Evolutionary conservation across 805 yeast species (phyloP).

Genomic region (Wickerhamomyces mucosus): DNA sequence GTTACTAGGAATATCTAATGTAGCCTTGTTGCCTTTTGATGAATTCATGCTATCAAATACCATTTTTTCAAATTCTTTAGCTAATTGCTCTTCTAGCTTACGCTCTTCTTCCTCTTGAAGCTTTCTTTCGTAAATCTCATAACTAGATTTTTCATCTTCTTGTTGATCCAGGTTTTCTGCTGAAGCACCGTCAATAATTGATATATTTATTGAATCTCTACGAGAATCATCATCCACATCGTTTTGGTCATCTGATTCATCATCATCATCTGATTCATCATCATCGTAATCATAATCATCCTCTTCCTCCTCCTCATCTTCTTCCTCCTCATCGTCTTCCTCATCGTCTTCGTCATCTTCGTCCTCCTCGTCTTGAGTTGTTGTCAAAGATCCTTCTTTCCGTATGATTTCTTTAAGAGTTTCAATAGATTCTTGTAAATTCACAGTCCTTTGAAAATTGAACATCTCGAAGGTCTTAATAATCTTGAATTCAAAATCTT

Average conservation of each 20-base stretch:
- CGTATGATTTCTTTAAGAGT: slow-evolving; percentile 26
- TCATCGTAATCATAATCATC: slow-evolving; percentile 13
- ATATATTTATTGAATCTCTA: slow-evolving; percentile 20
- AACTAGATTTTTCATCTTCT: slow-evolving; percentile 23
- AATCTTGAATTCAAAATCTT: slow-evolving; percentile 49
- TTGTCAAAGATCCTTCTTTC: slow-evolving; percentile 9
- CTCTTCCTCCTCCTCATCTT: slow-evolving; percentile 10
- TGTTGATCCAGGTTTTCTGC: slow-evolving; percentile 21
- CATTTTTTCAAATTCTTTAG: slow-evolving; percentile 44
- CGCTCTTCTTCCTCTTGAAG: slow-evolving; percentile 31
- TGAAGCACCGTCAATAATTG: slow-evolving; percentile 13
- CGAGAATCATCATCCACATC: slow-evolving; percentile 20
- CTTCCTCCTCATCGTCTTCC: slow-evolving; percentile 12
- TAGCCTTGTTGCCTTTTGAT: slow-evolving; percentile 7
- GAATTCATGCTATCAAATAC: slow-evolving; percentile 40
- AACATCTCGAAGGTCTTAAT: slow-evolving; percentile 31
- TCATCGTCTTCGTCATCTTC: slow-evolving; percentile 18
- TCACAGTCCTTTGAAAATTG: slow-evolving; percentile 26
- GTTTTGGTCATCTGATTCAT: slow-evolving; percentile 19
- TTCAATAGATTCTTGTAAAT: slow-evolving; percentile 33
- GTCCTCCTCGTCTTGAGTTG: too few species aligned
- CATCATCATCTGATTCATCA: slow-evolving; percentile 24
- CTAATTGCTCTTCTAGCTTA: slow-evolving; percentile 42
- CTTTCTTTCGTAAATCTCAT: slow-evolving; percentile 29
- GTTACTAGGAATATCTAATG: slow-evolving; percentile 8